These are phyloP conservation scores for Vitis vinifera DNA, from an alignment of 164 flowering plant species.

Conservation along the genomic window ASM3070453v1 NC_081823.1:3472001-3472500, in stretches of 20 bases:
- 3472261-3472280: background rate
- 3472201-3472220: background rate
- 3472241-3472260: background rate
- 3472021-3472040: background rate
- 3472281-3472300: too few species aligned
- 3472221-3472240: background rate
- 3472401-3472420: too few species aligned
- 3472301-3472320: too few species aligned
- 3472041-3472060: background rate
- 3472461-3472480: too few species aligned
- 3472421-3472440: too few species aligned
- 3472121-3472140: background rate
- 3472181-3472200: background rate
- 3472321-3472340: background rate
- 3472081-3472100: background rate
- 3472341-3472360: background rate
- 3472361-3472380: background rate
- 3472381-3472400: too few species aligned
- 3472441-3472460: too few species aligned
- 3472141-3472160: background rate
- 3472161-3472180: background rate
- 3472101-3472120: background rate
- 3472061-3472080: background rate
- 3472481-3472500: background rate
- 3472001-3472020: background rate